Evolutionary conservation across 495 filamentous ascomycete genomes (phyloP).

Genomic region (Schizothecium vesticola): DNA sequence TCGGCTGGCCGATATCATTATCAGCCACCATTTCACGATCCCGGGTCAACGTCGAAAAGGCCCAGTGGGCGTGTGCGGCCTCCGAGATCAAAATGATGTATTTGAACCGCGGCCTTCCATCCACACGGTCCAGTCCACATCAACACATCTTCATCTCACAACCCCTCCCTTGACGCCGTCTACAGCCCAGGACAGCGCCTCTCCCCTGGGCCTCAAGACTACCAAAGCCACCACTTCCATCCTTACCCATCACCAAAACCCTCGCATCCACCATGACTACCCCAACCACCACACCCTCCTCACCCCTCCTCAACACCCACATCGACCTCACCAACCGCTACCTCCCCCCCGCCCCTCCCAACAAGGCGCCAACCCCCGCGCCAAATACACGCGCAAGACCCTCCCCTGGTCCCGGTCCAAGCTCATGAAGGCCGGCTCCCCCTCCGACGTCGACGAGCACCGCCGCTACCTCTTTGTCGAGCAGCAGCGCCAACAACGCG

Average conservation of each 20-base stretch:
- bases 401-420: not conserved
- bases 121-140: not conserved
- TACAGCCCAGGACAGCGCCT: not conserved
- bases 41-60: not conserved
- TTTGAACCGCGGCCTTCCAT: not conserved
- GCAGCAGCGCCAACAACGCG: not conserved
- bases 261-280: not conserved
- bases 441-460: not conserved
- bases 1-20: not conserved
- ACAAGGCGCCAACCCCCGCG: not conserved
- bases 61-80: not conserved
- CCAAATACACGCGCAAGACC: not conserved
- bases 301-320: not conserved
- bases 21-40: not conserved
- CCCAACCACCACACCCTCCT: not conserved
- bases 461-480: not conserved
- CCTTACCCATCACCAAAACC: not conserved
- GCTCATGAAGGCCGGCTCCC: not conserved
- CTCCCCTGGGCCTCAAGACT: not conserved
- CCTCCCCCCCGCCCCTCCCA: not conserved
- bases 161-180: too few relatives aligned
- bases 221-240: too few relatives aligned
- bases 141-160: not conserved
- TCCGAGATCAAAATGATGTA: not conserved
- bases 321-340: not conserved